A percentile compares a stretch with the other conserved stretches of the same genome.
Evolutionary conservation across 1,284 basidiomycete species (phyloP).

Genomic region (Cryptococcus hybrid): DNA sequence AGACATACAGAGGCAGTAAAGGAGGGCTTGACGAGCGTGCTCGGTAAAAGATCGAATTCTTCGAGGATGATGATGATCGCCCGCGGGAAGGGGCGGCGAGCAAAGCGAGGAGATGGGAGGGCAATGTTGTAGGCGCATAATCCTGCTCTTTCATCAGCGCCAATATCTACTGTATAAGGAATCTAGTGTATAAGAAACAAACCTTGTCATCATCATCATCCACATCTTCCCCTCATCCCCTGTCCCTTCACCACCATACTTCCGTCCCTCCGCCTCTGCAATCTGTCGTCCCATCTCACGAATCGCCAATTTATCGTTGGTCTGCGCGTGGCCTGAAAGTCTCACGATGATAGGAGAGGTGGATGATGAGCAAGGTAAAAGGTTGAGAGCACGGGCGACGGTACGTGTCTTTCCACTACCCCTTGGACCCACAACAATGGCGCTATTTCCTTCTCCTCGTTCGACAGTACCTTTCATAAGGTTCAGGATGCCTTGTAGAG

Average conservation of each 20-base stretch:
- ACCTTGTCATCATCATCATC: constrained; percentile 34
- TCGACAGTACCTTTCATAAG: constrained; percentile 69
- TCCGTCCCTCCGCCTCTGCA: constrained; percentile 49
- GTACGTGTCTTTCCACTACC: constrained; percentile 75
- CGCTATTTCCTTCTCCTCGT: constrained; percentile 86
- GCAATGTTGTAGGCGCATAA: constrained; percentile 55
- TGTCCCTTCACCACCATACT: constrained; percentile 35
- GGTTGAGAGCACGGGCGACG: constrained; percentile 34
- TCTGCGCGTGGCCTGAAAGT: constrained; percentile 80
- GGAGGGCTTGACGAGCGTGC: constrained; percentile 79
- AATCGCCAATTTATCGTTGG: constrained; percentile 82
- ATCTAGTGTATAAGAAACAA: background rate
- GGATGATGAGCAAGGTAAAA: constrained; percentile 33
- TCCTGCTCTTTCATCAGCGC: constrained; percentile 21
- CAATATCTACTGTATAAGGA: background rate
- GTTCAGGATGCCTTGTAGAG: constrained; percentile 53
- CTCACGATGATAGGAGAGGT: constrained; percentile 62
- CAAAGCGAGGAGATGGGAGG: constrained; percentile 74
- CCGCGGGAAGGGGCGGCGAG: constrained; percentile 72
- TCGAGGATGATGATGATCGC: constrained; percentile 82
- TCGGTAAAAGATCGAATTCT: constrained; percentile 87
- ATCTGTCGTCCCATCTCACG: constrained; percentile 84
- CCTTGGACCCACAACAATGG: constrained; percentile 74
- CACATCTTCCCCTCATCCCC: constrained; percentile 49
- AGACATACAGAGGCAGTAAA: constrained; percentile 83